Percentiles rank a stretch among this genome's conserved stretches.
Evolutionary conservation across 805 yeast genomes (phyloP).

Genomic region (Dipodascus albidus): DNA sequence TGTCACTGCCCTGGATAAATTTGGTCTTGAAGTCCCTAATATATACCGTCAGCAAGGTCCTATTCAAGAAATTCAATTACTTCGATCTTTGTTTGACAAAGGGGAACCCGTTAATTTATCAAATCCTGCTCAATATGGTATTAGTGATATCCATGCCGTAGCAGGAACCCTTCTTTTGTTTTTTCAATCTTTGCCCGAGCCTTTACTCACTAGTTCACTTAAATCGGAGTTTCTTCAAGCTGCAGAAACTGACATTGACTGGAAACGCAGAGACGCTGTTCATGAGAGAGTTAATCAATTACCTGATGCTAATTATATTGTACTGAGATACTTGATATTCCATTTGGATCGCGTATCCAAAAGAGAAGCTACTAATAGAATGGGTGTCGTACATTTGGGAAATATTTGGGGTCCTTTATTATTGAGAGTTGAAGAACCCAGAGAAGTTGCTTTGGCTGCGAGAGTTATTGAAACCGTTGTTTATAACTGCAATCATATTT

Average conservation of each 20-base stretch:
- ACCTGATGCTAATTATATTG: constrained; percentile 93
- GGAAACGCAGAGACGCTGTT: constrained; percentile 55
- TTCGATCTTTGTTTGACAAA: constrained; percentile 58
- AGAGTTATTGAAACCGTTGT: constrained; percentile 76
- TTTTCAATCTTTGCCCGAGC: constrained; percentile 79
- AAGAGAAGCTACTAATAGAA: constrained; percentile 54
- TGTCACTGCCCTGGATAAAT: constrained; percentile 71
- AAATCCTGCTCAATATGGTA: constrained; percentile 39
- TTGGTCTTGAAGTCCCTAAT: constrained; percentile 81
- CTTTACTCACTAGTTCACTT: constrained; percentile 57
- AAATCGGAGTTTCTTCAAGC: constrained; percentile 56
- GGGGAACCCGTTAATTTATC: constrained; percentile 46
- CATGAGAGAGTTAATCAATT: constrained; percentile 82
- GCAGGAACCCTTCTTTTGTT: constrained; percentile 78
- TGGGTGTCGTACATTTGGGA: constrained; percentile 72
- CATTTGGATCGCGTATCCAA: constrained; percentile 69
- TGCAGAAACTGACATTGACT: constrained; percentile 52
- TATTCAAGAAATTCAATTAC: constrained; percentile 57
- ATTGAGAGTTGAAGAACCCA: constrained; percentile 51
- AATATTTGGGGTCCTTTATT: constrained; percentile 94
- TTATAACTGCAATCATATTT: constrained; percentile 71
- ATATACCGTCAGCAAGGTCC: constrained; percentile 82
- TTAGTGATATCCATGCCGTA: constrained; percentile 79
- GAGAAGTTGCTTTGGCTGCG: constrained; percentile 51
- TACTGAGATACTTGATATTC: constrained; percentile 71